phyloP scores from a whole-genome alignment of 2,329 filamentous ascomycete species.

The Pseudopyrenochaeta lycopersici region DNA sequence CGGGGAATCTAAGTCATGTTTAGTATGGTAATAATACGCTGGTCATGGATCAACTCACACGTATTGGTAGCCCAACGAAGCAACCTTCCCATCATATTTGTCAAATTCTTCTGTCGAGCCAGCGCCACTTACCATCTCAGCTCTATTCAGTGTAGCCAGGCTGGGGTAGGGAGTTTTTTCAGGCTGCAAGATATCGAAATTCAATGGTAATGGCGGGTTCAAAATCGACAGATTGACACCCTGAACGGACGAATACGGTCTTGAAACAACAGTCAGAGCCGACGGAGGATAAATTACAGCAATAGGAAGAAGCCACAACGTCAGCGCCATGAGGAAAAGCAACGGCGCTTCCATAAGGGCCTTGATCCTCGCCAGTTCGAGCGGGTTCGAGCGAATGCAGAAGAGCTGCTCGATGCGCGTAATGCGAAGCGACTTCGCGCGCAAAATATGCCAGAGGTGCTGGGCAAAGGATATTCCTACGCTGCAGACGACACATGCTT shows the following conservation, averaged over 20 bases:
- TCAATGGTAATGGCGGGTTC: background rate
- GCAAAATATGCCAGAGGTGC: constrained; percentile 4
- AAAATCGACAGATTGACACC: background rate
- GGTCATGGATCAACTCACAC: no score
- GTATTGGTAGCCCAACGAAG: no score
- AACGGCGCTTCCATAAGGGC: background rate
- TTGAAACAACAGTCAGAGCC: background rate
- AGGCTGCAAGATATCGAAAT: background rate
- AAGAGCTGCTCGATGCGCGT: constrained; percentile 15
- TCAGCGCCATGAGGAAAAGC: background rate
- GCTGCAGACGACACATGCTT: background rate
- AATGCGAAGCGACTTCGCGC: background rate
- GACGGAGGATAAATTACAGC: background rate
- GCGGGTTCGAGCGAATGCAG: background rate
- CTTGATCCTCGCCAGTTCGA: background rate
- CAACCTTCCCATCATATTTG: no score
- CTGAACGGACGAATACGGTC: background rate
- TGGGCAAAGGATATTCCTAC: constrained; percentile 8
- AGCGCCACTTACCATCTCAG: no score
- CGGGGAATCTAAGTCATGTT: no score
- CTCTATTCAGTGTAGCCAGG: no score
- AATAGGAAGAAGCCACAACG: background rate
- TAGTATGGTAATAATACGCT: no score
- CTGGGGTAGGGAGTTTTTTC: no score
- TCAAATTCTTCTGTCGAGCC: no score